Evolutionary conservation across 768 basidiomycete genomes (phyloP), one percentile per base, ranked within the genome.

Genomic region (Chalciporus sphaerocephalus): DNA sequence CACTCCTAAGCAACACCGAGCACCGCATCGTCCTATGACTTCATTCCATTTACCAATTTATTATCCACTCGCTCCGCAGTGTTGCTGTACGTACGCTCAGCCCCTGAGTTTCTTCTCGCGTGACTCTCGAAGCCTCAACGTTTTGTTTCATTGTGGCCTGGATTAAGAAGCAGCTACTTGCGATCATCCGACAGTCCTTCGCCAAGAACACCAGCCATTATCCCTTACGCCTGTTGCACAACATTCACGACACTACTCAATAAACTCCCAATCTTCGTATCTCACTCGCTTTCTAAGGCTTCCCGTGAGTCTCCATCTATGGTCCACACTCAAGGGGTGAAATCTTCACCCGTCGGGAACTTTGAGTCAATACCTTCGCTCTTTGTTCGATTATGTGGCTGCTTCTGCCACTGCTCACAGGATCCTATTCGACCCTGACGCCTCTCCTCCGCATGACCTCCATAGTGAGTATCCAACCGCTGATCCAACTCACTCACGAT

Each of bases 1-100:
- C 30, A 32, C 30, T 22, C 21, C 32, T 24, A n/a, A 15, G 32
- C 32, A 42, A 42, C 41, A 42, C 41, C 41, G 32, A 42, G 22
- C 41, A 34, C 41, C 12, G 41, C 18, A 32, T 32, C n/a, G 9
- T 6, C 8, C 30, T n/a, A 32, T 32, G 30, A 32, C n/a, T 5
- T 32, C 30, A 32, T 15, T n/a, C 2, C 4, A n/a, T n/a, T 32
- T 32, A 15, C 30, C 30, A 32, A 2, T n/a, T 15, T 32, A 10
- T 27, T 2, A 27, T 27, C 25, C 27, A 10, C 11, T 27, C 27
- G 27, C 13, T 12, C 11, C 27, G 24, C 24, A 25, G 10, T 25
- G 24, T 25, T 10, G 6, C 24, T 25, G 24, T 25, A 6, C 24
- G 6, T 10, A 25, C 24, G 24, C 24, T 25, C 24, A 5, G 10